A percentile compares a stretch with the other conserved stretches of the same genome.
phyloP scores from a whole-genome alignment of 352 stramenopile genomes.

The Thraustochytrium sp. region DNA sequence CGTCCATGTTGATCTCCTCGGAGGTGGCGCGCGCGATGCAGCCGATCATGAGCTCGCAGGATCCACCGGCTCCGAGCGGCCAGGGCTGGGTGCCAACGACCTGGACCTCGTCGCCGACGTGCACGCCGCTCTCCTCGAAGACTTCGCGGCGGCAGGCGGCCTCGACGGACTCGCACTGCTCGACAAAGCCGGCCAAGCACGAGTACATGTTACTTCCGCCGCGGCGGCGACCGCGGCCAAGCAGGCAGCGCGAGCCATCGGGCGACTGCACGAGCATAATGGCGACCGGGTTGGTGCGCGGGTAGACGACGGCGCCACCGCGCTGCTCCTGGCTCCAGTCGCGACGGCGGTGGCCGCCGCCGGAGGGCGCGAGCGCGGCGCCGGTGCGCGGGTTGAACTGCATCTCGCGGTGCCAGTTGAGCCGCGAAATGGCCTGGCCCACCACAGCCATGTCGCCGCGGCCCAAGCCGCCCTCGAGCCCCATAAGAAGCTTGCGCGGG shows the following conservation, averaged over 20 bases:
- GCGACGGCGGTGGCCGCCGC: not conserved
- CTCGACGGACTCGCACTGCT: slow-evolving; percentile 45
- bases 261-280: slow-evolving; percentile 24
- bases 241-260: not conserved
- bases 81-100: slow-evolving; percentile 45
- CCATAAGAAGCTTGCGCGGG: not conserved
- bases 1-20: slow-evolving; percentile 38
- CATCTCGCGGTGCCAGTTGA: slow-evolving; percentile 10
- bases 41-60: slow-evolving; percentile 47
- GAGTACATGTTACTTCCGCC: slow-evolving; percentile 11
- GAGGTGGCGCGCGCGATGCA: slow-evolving; percentile 44
- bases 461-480: not conserved
- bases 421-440: slow-evolving; percentile 12
- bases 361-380: not conserved
- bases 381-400: not conserved
- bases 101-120: slow-evolving; percentile 40
- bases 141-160: slow-evolving; percentile 43
- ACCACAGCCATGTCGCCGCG: not conserved
- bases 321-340: slow-evolving; percentile 8
- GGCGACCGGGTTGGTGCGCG: slow-evolving; percentile 1
- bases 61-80: slow-evolving; percentile 40
- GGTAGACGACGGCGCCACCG: slow-evolving; percentile 7
- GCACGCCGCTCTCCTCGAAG: slow-evolving; percentile 45
- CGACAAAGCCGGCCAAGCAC: slow-evolving; percentile 47
- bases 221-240: not conserved